These are phyloP conservation scores for Cytospora schulzeri DNA, from an alignment of 2,329 filamentous ascomycete genomes.

Conservation along the genomic window DNA sequence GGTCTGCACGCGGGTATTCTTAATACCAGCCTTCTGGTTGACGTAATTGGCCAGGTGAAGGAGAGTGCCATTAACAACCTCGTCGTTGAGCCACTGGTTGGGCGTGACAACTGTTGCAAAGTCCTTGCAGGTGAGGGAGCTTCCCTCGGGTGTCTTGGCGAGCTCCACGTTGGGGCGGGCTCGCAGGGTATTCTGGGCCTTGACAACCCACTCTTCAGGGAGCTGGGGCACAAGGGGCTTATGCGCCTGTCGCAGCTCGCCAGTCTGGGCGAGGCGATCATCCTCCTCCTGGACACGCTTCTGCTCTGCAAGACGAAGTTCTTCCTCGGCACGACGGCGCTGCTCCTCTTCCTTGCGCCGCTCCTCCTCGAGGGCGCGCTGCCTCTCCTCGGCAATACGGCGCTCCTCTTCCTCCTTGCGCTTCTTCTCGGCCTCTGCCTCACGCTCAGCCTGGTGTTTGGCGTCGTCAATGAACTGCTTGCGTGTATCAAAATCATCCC, in stretches of 20 bases:
- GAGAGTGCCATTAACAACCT: conserved; percentile 70
- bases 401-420: conserved; percentile 30
- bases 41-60: conserved; percentile 60
- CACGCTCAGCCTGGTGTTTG: conserved; percentile 17
- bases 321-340: conserved; percentile 28
- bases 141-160: conserved; percentile 51
- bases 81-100: conserved; percentile 73
- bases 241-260: conserved; percentile 33
- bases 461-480: conserved; percentile 26
- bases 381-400: conserved; percentile 30
- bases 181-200: conserved; percentile 41
- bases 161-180: conserved; percentile 41
- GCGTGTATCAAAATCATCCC: conserved; percentile 31
- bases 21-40: conserved; percentile 58
- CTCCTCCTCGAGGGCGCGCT: conserved; percentile 30
- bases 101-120: conserved; percentile 62
- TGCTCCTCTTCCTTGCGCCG: conserved; percentile 24
- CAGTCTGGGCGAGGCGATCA: conserved; percentile 29
- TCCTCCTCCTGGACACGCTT: conserved; percentile 27
- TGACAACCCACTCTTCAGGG: conserved; percentile 41
- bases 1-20: conserved; percentile 46
- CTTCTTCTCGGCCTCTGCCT: conserved; percentile 22
- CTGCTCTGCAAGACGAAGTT: conserved; percentile 28
- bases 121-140: conserved; percentile 57
- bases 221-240: conserved; percentile 36